Conservation (phyloP, 1,284 basidiomycete genomes). For the Earliella scabrosa region DNA sequence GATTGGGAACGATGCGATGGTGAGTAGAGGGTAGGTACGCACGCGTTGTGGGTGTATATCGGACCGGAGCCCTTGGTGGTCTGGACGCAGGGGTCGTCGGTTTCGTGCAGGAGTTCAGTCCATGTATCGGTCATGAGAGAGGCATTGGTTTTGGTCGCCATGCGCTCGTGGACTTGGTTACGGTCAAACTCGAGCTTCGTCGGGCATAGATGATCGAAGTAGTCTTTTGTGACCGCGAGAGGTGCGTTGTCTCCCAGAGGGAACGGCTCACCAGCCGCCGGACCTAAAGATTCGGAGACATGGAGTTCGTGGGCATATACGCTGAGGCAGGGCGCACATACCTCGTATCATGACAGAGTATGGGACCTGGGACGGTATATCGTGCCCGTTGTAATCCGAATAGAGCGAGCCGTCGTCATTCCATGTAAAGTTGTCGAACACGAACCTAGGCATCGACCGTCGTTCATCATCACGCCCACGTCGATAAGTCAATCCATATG, state of each 20-base stretch:
- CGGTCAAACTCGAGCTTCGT: slow-evolving; percentile 31
- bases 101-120: slow-evolving; percentile 49
- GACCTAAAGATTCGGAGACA: slow-evolving; percentile 30
- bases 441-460: slow-evolving; percentile 39
- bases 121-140: slow-evolving; percentile 53
- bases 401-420: slow-evolving; percentile 28
- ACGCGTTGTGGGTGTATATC: slow-evolving; percentile 38
- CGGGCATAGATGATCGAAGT: slow-evolving; percentile 45
- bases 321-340: neutral
- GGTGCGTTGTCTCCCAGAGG: slow-evolving; percentile 34
- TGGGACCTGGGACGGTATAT: slow-evolving; percentile 59
- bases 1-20: neutral
- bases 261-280: slow-evolving; percentile 44
- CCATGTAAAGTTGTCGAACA: slow-evolving; percentile 74
- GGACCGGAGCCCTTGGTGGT: slow-evolving; percentile 2
- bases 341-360: slow-evolving; percentile 63
- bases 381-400: slow-evolving; percentile 39
- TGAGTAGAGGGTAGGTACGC: neutral
- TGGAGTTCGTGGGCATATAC: neutral
- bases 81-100: slow-evolving; percentile 32
- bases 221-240: slow-evolving; percentile 38
- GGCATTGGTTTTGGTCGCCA: slow-evolving; percentile 3
- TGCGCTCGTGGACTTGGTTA: slow-evolving; percentile 13
- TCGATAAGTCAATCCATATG: slow-evolving; percentile 24
- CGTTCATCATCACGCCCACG: neutral